Percentiles rank a stretch among this genome's conserved stretches.
Conservation (phyloP, 2,329 filamentous ascomycete genomes). For the Colletotrichum sp. region DNA sequence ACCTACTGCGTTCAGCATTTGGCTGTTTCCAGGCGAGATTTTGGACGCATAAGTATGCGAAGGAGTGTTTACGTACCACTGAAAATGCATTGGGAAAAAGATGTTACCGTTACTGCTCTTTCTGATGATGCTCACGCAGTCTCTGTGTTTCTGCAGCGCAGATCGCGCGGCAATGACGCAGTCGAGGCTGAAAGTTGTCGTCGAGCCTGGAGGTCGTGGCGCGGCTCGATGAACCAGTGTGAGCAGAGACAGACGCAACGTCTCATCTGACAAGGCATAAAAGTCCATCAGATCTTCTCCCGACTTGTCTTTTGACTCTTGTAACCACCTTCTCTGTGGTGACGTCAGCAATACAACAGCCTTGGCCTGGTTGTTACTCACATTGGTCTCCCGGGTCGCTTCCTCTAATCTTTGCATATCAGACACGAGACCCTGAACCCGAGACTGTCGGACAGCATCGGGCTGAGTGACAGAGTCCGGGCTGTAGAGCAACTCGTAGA, state of each 20-base stretch:
- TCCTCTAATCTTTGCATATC: slow-evolving; percentile 35
- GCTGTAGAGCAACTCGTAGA: slow-evolving; percentile 61
- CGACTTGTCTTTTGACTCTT: background rate
- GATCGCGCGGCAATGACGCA: slow-evolving; percentile 47
- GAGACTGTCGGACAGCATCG: slow-evolving; percentile 34
- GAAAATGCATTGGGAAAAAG: slow-evolving; percentile 42
- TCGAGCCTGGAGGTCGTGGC: slow-evolving; percentile 30
- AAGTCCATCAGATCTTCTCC: slow-evolving; percentile 35
- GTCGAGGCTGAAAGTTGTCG: slow-evolving; percentile 42
- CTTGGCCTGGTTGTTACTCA: too few relatives aligned
- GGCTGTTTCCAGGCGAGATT: fast-evolving
- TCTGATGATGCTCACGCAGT: slow-evolving; percentile 42
- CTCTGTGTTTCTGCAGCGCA: slow-evolving; percentile 44
- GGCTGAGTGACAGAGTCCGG: slow-evolving; percentile 42
- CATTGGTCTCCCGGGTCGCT: slow-evolving; percentile 22
- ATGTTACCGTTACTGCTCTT: slow-evolving; percentile 31
- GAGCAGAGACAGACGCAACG: slow-evolving; percentile 44
- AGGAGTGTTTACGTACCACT: slow-evolving; percentile 37
- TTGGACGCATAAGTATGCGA: too few relatives aligned
- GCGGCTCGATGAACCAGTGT: slow-evolving; percentile 48
- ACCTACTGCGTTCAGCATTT: slow-evolving; percentile 30
- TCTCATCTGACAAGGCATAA: slow-evolving; percentile 42
- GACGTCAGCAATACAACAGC: background rate
- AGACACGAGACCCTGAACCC: slow-evolving; percentile 33
- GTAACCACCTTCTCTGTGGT: background rate